Evolutionary conservation across 2,329 filamentous ascomycete genomes (phyloP).

Genomic region (Cladophialophora carrionii): DNA sequence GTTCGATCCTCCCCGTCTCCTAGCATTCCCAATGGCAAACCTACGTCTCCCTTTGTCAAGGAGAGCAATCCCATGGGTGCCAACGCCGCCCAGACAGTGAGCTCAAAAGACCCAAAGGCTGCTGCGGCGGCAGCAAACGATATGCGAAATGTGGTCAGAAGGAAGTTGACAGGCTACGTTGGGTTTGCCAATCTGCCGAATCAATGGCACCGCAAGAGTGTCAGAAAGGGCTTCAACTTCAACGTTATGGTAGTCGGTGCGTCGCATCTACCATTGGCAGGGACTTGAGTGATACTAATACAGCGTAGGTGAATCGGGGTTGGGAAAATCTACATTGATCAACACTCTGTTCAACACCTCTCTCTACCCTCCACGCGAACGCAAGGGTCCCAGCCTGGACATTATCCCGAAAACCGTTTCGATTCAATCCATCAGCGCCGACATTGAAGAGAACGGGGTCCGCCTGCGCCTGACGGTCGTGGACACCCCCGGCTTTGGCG

Average conservation of each 20-base stretch:
- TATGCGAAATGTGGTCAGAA: constrained; percentile 92
- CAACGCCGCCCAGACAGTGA: constrained; percentile 61
- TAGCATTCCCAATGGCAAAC: constrained; percentile 54
- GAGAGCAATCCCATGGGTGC: constrained; percentile 62
- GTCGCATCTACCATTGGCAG: constrained; percentile 48
- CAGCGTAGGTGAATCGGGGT: constrained; percentile 85
- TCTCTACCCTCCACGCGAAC: constrained; percentile 97
- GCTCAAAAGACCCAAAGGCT: constrained; percentile 66
- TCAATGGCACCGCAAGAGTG: constrained; percentile 99
- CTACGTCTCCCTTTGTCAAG: constrained; percentile 60
- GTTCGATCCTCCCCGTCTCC: constrained; percentile 45
- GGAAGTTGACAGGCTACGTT: constrained; percentile 97
- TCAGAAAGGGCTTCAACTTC: constrained; percentile 99
- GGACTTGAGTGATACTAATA: constrained; percentile 12
- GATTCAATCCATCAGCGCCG: constrained; percentile 91
- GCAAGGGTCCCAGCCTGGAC: constrained; percentile 94
- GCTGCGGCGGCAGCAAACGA: constrained; percentile 63
- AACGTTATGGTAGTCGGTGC: constrained; percentile 99
- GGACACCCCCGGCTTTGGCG: constrained; percentile 95
- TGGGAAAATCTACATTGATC: constrained; percentile 98
- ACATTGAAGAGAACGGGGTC: constrained; percentile 98
- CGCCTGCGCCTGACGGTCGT: constrained; percentile 95
- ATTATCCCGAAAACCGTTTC: constrained; percentile 98
- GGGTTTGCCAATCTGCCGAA: constrained; percentile 98
- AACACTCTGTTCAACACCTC: constrained; percentile 99